These are phyloP conservation scores for Chlorella sp. DNA, from an alignment of 139 green algal species.

Conservation along the genomic window DNA sequence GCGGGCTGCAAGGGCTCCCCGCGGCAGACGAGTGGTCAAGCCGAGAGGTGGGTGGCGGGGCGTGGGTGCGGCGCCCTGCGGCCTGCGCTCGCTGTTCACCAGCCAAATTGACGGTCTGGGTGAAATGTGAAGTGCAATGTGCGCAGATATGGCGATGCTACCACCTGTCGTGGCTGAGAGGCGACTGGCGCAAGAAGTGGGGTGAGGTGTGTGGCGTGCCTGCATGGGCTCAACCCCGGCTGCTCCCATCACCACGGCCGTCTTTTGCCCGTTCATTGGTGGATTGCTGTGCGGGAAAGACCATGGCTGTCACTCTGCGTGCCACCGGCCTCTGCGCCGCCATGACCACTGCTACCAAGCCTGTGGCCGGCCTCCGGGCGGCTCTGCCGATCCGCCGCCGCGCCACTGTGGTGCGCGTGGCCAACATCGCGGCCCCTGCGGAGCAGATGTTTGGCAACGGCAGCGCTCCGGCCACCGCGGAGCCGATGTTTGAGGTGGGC, in stretches of 20 bases:
- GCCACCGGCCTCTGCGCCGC: neutral
- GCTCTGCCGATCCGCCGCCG: conserved; percentile 7
- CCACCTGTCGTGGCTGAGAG: neutral
- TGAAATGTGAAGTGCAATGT: neutral
- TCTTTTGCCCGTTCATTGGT: neutral
- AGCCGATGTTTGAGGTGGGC: conserved; percentile 21
- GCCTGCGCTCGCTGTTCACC: neutral
- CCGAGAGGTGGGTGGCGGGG: no score
- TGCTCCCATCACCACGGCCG: neutral
- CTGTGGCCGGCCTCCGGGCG: neutral
- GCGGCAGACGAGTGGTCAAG: no score
- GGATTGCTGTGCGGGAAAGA: neutral
- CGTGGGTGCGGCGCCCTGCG: neutral
- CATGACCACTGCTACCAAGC: no score
- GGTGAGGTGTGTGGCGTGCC: neutral
- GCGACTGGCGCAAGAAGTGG: neutral
- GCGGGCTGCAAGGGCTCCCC: neutral
- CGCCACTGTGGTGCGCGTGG: neutral
- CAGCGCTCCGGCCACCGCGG: no score
- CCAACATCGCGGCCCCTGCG: conserved; percentile 24
- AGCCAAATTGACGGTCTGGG: neutral
- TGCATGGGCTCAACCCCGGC: neutral
- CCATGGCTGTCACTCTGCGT: neutral
- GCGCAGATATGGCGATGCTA: neutral
- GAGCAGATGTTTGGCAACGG: conserved; percentile 16